Evolutionary conservation across 1,139 yeast genomes (phyloP).

Genomic region (Saccharomycopsis crataegensis): DNA sequence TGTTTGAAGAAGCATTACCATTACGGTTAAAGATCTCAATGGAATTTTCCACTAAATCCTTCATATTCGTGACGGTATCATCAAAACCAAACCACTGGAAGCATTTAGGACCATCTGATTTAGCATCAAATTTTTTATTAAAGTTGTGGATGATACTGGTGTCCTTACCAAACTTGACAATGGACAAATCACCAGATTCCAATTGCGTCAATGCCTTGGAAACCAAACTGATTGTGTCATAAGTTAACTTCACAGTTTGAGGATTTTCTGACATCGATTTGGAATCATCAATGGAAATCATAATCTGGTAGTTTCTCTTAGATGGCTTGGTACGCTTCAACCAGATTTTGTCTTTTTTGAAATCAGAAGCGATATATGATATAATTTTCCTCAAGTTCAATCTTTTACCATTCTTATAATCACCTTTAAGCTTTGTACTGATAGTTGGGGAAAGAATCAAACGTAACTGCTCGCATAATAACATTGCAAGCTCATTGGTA

Average conservation of each 20-base stretch:
- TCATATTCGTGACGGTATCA: slow-evolving; percentile 81
- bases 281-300: slow-evolving; percentile 97
- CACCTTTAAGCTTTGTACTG: slow-evolving; percentile 91
- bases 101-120: slow-evolving; percentile 66
- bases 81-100: slow-evolving; percentile 90
- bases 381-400: slow-evolving; percentile 96
- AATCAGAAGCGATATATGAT: slow-evolving; percentile 96
- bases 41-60: slow-evolving; percentile 62
- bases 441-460: slow-evolving; percentile 91
- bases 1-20: slow-evolving; percentile 48
- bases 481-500: slow-evolving; percentile 81
- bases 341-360: slow-evolving; percentile 98
- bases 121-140: slow-evolving; percentile 74
- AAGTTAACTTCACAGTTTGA: slow-evolving; percentile 81
- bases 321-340: slow-evolving; percentile 95
- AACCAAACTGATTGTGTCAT: slow-evolving; percentile 90
- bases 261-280: slow-evolving; percentile 91
- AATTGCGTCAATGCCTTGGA: slow-evolving; percentile 89
- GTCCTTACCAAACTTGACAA: slow-evolving; percentile 85
- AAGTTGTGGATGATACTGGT: slow-evolving; percentile 86
- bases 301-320: slow-evolving; percentile 92
- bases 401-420: slow-evolving; percentile 94
- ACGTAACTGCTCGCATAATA: slow-evolving; percentile 86
- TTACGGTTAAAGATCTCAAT: slow-evolving; percentile 61
- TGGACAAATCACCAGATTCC: slow-evolving; percentile 89